Conservation (phyloP, 1,284 basidiomycete species). For the Tilletia walkeri region DNA sequence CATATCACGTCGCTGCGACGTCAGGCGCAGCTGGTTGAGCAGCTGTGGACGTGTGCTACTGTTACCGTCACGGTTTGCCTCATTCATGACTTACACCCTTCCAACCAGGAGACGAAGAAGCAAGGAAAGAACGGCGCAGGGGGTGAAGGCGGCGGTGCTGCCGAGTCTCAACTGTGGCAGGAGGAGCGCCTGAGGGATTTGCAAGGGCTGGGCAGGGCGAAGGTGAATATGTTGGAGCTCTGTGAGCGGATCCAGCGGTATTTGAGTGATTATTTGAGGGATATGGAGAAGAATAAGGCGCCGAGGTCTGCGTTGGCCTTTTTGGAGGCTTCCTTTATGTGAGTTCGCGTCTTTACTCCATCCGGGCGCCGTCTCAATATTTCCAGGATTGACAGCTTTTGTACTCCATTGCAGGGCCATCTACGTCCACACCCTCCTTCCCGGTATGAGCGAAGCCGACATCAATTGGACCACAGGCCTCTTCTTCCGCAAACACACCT, state of each 20-base stretch:
- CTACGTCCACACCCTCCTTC: conserved; percentile 4
- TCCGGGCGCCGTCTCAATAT: neutral
- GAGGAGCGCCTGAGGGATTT: neutral
- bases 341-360: neutral
- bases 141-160: neutral
- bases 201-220: neutral
- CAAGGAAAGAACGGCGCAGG: neutral
- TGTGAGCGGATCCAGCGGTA: conserved; percentile 15
- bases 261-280: conserved; percentile 4
- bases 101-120: neutral
- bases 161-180: neutral
- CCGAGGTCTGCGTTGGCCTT: neutral
- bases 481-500: conserved; percentile 4
- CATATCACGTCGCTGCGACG: neutral
- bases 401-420: neutral
- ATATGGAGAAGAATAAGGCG: conserved; percentile 14
- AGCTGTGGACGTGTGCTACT: conserved; percentile 10
- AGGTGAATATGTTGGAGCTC: conserved; percentile 6
- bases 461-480: conserved; percentile 15
- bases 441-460: neutral
- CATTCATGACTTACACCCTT: conserved; percentile 9
- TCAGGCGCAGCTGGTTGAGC: conserved; percentile 14
- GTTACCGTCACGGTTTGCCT: conserved; percentile 12
- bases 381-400: neutral
- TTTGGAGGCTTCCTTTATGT: conserved; percentile 14